phyloP scores from a whole-genome alignment of 768 basidiomycete genomes.

The Artomyces pyxidatus region DNA sequence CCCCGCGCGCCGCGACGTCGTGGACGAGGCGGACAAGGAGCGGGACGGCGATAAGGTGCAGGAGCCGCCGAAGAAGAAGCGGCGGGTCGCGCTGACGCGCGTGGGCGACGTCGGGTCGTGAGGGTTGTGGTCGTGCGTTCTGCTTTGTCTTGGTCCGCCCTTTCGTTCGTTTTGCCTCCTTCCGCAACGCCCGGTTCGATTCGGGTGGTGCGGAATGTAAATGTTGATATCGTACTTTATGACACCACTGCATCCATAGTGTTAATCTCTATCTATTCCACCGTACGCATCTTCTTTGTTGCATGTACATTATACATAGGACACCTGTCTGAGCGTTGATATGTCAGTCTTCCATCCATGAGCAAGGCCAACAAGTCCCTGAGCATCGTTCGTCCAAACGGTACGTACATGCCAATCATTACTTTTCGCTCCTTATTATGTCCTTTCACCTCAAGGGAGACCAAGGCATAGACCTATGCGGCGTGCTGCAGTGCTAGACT shows the following conservation, averaged over 20 bases:
- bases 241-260: neutral
- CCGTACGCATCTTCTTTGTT: neutral
- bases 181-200: no score
- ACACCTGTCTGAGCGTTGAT: no score
- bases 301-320: constrained; percentile 12
- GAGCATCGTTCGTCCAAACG: no score
- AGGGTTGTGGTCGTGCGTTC: neutral
- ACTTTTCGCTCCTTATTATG: no score
- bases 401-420: no score
- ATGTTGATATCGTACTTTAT: neutral
- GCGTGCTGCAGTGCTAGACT: no score
- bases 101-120: constrained; percentile 40
- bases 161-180: no score
- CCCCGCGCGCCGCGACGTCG: constrained; percentile 1
- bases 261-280: constrained; percentile 6
- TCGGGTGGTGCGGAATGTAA: no score
- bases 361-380: no score
- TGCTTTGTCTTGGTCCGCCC: neutral
- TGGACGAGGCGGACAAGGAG: constrained; percentile 19
- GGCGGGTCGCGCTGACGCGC: constrained; percentile 67
- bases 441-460: no score
- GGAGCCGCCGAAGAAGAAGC: constrained; percentile 80
- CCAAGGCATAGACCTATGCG: no score
- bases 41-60: constrained; percentile 19
- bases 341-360: no score